phyloP scores from a whole-genome alignment of 164 flowering plant genomes.

The Magnolia officinalis region DNA sequence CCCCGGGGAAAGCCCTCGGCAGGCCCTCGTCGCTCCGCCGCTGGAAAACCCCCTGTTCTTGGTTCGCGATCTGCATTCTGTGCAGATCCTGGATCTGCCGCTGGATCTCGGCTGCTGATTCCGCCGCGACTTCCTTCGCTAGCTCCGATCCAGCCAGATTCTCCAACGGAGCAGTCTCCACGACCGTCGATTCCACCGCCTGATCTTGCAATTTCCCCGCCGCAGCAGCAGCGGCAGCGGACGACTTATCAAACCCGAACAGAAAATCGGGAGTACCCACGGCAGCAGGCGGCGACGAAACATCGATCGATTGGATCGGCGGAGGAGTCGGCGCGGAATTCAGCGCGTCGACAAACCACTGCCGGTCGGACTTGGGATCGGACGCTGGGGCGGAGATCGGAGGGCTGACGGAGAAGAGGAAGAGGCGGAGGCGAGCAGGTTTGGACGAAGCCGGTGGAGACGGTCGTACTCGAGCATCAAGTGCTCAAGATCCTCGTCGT shows the following conservation, averaged over 20 bases:
- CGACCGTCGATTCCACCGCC: slow-evolving; percentile 12
- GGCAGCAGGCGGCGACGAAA: slow-evolving; percentile 25
- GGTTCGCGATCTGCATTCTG: slow-evolving; percentile 43
- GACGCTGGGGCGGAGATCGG: slow-evolving; percentile 19
- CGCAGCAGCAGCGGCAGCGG: slow-evolving; percentile 7
- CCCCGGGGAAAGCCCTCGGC: slow-evolving; percentile 30
- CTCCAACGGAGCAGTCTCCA: slow-evolving; percentile 18
- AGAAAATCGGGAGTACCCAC: slow-evolving; percentile 47
- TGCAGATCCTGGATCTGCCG: slow-evolving; percentile 53
- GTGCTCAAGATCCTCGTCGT: slow-evolving; percentile 81
- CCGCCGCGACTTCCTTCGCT: slow-evolving; percentile 19
- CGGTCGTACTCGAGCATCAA: slow-evolving; percentile 87
- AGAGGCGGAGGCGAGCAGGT: slow-evolving; percentile 66
- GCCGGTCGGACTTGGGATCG: slow-evolving; percentile 43
- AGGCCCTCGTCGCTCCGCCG: slow-evolving; percentile 29
- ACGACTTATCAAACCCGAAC: slow-evolving; percentile 66
- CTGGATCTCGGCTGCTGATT: slow-evolving; percentile 39
- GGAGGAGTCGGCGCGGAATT: slow-evolving; percentile 43
- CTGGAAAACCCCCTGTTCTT: slow-evolving; percentile 24
- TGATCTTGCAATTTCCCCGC: slow-evolving; percentile 19
- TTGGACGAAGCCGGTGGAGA: slow-evolving; percentile 40
- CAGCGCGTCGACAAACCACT: slow-evolving; percentile 77
- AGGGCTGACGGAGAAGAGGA: slow-evolving; percentile 37
- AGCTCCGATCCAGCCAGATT: slow-evolving; percentile 14
- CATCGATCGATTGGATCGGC: slow-evolving; percentile 26